Evolutionary conservation across 2,329 filamentous ascomycete genomes (phyloP).

Genomic region (Botrytis hyacinthi): DNA sequence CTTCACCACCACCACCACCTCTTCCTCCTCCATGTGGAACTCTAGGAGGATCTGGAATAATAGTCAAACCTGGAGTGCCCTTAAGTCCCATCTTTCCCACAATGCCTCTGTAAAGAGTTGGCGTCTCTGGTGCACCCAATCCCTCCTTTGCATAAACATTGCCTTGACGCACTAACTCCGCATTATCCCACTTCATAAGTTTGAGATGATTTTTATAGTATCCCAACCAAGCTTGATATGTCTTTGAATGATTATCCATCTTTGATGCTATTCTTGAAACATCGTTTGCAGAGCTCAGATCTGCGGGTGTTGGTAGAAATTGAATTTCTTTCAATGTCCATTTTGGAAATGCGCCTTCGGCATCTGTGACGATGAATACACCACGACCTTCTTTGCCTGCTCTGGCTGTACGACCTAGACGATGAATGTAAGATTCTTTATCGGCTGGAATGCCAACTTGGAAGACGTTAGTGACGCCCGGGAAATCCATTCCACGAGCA

Average conservation of each 20-base stretch:
- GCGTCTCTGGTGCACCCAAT: slow-evolving; percentile 48
- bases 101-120: slow-evolving; percentile 47
- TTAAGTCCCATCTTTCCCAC: slow-evolving; percentile 58
- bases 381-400: slow-evolving; percentile 71
- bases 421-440: slow-evolving; percentile 73
- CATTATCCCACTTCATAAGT: slow-evolving; percentile 39
- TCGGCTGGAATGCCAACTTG: slow-evolving; percentile 65
- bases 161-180: slow-evolving; percentile 48
- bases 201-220: slow-evolving; percentile 53
- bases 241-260: slow-evolving; percentile 49
- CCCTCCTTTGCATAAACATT: slow-evolving; percentile 51
- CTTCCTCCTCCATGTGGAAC: slow-evolving; percentile 25
- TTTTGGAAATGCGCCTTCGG: slow-evolving; percentile 53
- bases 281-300: slow-evolving; percentile 45
- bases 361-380: slow-evolving; percentile 61
- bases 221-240: slow-evolving; percentile 58
- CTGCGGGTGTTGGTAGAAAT: slow-evolving; percentile 48
- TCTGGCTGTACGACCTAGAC: slow-evolving; percentile 73
- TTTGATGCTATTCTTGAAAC: slow-evolving; percentile 43
- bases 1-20: slow-evolving; percentile 23
- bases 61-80: slow-evolving; percentile 49
- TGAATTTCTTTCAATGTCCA: slow-evolving; percentile 54
- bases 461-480: slow-evolving; percentile 75
- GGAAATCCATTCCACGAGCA: slow-evolving; percentile 81
- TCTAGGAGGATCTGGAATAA: slow-evolving; percentile 46